Percentiles rank a stretch among this genome's conserved stretches.
Evolutionary conservation across 495 filamentous ascomycete genomes (phyloP).

Genomic region (Pyrenula massariospora): DNA sequence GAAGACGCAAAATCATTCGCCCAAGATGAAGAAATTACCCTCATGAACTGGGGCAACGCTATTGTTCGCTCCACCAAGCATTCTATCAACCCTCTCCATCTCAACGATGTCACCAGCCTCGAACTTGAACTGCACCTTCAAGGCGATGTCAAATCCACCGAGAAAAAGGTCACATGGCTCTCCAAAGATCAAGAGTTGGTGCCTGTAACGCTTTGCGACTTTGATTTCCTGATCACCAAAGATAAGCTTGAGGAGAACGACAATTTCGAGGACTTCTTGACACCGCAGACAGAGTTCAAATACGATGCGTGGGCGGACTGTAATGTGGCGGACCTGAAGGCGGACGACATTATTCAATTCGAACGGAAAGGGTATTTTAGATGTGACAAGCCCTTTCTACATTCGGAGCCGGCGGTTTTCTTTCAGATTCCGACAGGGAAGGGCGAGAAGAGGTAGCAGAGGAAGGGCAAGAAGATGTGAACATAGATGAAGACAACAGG

Average conservation of each 20-base stretch:
- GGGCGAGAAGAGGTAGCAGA: slow-evolving; percentile 13
- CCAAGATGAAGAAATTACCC: slow-evolving; percentile 80
- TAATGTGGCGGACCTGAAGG: slow-evolving; percentile 57
- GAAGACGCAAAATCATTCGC: slow-evolving; percentile 72
- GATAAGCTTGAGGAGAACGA: slow-evolving; percentile 79
- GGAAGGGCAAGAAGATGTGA: no score
- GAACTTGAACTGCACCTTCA: slow-evolving; percentile 72
- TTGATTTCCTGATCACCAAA: slow-evolving; percentile 87
- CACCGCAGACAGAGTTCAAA: slow-evolving; percentile 60
- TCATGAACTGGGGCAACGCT: slow-evolving; percentile 95
- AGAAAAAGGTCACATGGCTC: slow-evolving; percentile 93
- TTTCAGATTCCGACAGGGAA: slow-evolving; percentile 74
- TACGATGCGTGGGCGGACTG: slow-evolving; percentile 68
- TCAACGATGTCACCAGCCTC: slow-evolving; percentile 44
- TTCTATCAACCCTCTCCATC: slow-evolving; percentile 32
- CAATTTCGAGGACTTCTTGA: slow-evolving; percentile 68
- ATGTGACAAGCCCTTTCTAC: slow-evolving; percentile 47
- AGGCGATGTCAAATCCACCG: slow-evolving; percentile 86
- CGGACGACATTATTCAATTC: slow-evolving; percentile 84
- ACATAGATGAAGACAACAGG: no score
- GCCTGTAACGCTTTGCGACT: slow-evolving; percentile 76
- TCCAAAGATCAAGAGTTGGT: slow-evolving; percentile 64
- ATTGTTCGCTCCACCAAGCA: slow-evolving; percentile 64
- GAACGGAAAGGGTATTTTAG: slow-evolving; percentile 88
- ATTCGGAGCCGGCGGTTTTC: slow-evolving; percentile 44